phyloP scores from a whole-genome alignment of 2,329 filamentous ascomycete genomes.

The Cryoendolithus antarcticus region DNA sequence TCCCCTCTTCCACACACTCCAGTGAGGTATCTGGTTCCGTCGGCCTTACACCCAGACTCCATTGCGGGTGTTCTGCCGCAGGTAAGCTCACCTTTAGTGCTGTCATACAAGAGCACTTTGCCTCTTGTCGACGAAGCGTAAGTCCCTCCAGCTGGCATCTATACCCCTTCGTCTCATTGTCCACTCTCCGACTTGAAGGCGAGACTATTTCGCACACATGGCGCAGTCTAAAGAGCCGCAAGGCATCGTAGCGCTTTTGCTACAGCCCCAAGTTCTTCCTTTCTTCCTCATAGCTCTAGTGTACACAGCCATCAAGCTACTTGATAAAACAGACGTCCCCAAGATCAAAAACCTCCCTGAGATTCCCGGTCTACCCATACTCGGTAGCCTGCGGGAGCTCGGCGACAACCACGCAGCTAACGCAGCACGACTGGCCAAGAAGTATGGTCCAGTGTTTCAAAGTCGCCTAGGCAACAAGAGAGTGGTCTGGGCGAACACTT shows the following conservation, averaged over 20 bases:
- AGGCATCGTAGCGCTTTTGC: conserved; percentile 18
- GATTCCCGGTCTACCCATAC: conserved; percentile 34
- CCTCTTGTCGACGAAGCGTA: too few relatives aligned
- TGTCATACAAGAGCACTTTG: too few relatives aligned
- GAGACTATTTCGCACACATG: conserved; percentile 9
- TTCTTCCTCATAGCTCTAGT: conserved; percentile 29
- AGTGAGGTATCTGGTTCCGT: too few relatives aligned
- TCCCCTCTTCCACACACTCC: too few relatives aligned
- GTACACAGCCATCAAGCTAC: conserved; percentile 28
- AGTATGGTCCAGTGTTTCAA: conserved; percentile 39
- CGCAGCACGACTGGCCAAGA: conserved; percentile 34
- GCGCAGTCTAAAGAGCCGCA: conserved; percentile 14
- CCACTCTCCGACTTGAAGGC: too few relatives aligned
- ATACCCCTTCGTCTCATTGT: too few relatives aligned
- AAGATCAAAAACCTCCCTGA: conserved; percentile 38
- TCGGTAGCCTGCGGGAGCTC: conserved; percentile 35
- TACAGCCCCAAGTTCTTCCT: conserved; percentile 28
- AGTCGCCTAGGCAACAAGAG: conserved; percentile 54
- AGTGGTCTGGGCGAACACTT: conserved; percentile 67
- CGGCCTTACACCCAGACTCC: too few relatives aligned
- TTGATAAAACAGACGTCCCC: conserved; percentile 35
- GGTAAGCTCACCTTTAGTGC: too few relatives aligned
- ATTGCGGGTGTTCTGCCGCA: too few relatives aligned
- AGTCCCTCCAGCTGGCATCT: too few relatives aligned
- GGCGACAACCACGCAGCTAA: conserved; percentile 36